Percentiles rank a stretch among this genome's conserved stretches.
phyloP scores from a whole-genome alignment of 177 flowering plant genomes.

The Tripterygium wilfordii region DNA sequence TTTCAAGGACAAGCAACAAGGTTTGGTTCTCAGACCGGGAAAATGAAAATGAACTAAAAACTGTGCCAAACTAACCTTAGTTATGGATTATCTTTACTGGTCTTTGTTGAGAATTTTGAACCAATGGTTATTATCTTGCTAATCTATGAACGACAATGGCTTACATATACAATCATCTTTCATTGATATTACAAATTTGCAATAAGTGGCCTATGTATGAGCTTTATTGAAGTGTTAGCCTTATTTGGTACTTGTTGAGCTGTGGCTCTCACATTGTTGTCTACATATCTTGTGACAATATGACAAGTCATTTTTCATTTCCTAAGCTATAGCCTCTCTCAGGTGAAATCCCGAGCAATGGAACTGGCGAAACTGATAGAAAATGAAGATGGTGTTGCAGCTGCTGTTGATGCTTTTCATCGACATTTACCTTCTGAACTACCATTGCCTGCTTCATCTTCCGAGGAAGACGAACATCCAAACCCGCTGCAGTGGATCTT shows the following conservation, averaged over 20 bases:
- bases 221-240: too few species aligned
- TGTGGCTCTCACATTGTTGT: not conserved
- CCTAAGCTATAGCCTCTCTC: conserved; percentile 7
- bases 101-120: too few species aligned
- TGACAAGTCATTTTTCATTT: not conserved
- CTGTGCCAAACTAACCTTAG: too few species aligned
- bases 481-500: conserved; percentile 66
- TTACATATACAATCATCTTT: too few species aligned
- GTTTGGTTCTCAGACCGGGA: too few species aligned
- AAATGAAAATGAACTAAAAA: too few species aligned
- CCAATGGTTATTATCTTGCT: too few species aligned
- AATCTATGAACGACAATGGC: too few species aligned
- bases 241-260: too few species aligned
- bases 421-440: conserved; percentile 69
- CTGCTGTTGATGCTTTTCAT: conserved; percentile 89
- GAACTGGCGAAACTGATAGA: conserved; percentile 67
- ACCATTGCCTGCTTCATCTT: conserved; percentile 39
- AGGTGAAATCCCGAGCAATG: conserved; percentile 72
- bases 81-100: too few species aligned
- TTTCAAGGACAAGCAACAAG: too few species aligned
- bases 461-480: conserved; percentile 34
- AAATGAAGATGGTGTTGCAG: conserved; percentile 89
- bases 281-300: not conserved
- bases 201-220: too few species aligned
- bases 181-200: not conserved